These are phyloP conservation scores for Auriscalpium vulgare DNA, from an alignment of 768 basidiomycete species.

Conservation along the genomic window DNA sequence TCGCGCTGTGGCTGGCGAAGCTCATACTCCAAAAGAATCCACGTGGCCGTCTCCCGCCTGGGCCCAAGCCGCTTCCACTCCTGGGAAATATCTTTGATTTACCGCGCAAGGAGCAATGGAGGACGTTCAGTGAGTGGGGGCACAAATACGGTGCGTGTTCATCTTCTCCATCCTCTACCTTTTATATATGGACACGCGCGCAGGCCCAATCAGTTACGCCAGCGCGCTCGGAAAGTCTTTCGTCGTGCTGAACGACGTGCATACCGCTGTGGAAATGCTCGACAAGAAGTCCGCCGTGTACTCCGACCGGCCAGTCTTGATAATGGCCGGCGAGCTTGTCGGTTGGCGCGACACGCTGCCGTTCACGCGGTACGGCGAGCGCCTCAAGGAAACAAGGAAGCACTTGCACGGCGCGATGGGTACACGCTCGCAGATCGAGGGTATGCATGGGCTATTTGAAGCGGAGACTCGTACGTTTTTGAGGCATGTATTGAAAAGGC, in stretches of 20 bases:
- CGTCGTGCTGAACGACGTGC: neutral
- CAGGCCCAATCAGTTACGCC: neutral
- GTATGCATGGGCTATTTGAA: neutral
- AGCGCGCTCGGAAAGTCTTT: neutral
- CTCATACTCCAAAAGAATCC: neutral
- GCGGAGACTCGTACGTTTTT: slow-evolving; percentile 1
- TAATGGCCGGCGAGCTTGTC: slow-evolving; percentile 1
- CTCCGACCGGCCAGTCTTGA: slow-evolving; percentile 7
- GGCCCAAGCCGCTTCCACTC: slow-evolving; percentile 13
- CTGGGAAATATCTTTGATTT: slow-evolving; percentile 18
- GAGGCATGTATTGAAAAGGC: neutral
- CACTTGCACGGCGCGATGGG: slow-evolving; percentile 1
- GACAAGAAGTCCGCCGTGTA: slow-evolving; percentile 14
- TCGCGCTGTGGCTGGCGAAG: neutral
- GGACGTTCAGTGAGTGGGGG: slow-evolving; percentile 18
- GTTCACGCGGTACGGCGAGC: slow-evolving; percentile 2
- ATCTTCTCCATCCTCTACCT: too few relatives aligned
- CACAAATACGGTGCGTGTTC: slow-evolving; percentile 15
- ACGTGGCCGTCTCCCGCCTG: slow-evolving; percentile 12
- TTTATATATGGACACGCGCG: too few relatives aligned
- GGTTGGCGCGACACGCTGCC: slow-evolving; percentile 1
- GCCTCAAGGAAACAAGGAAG: neutral
- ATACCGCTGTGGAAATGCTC: slow-evolving; percentile 11
- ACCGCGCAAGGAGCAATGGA: slow-evolving; percentile 12
- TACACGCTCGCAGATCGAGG: neutral